Conservation (phyloP, 2,329 filamentous ascomycete genomes). For the Ampelomyces quisqualis region DNA sequence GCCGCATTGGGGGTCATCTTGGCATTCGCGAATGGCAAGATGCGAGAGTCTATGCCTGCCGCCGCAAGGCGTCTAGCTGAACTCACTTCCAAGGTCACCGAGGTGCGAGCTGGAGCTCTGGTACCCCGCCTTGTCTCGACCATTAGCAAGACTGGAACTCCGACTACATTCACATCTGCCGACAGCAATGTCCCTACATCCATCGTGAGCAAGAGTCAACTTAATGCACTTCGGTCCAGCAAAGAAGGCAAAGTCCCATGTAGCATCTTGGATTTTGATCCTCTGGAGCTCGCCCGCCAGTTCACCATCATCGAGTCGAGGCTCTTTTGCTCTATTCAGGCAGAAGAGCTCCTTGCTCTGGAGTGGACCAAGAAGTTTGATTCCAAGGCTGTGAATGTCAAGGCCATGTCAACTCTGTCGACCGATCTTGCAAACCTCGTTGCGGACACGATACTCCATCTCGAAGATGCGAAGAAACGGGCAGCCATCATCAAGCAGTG, state of each 20-base stretch:
- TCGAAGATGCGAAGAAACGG: slow-evolving; percentile 89
- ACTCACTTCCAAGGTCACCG: slow-evolving; percentile 74
- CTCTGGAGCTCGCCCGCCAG: slow-evolving; percentile 86
- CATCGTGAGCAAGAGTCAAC: slow-evolving; percentile 72
- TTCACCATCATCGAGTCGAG: slow-evolving; percentile 88
- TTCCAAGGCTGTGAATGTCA: slow-evolving; percentile 80
- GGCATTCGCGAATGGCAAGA: slow-evolving; percentile 73
- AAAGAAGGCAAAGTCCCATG: slow-evolving; percentile 69
- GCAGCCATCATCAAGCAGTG: slow-evolving; percentile 92
- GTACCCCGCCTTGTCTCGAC: slow-evolving; percentile 82
- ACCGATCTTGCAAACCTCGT: slow-evolving; percentile 92
- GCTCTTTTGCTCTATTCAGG: slow-evolving; percentile 87
- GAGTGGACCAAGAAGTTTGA: slow-evolving; percentile 92
- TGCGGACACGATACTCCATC: slow-evolving; percentile 83
- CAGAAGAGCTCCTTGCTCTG: slow-evolving; percentile 85
- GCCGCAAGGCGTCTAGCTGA: slow-evolving; percentile 80
- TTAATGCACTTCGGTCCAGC: slow-evolving; percentile 70
- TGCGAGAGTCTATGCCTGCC: slow-evolving; percentile 68
- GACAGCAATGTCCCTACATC: slow-evolving; percentile 72
- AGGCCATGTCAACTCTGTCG: slow-evolving; percentile 88
- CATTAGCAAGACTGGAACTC: slow-evolving; percentile 83
- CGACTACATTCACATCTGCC: slow-evolving; percentile 67
- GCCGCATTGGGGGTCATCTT: slow-evolving; percentile 74
- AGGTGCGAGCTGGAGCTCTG: slow-evolving; percentile 66
- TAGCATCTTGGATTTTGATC: slow-evolving; percentile 85